Percentiles rank a stretch among this genome's conserved stretches.
Conservation (phyloP, 192 early-diverging fungal genomes). For the Phycomyces blakesleeanus region DNA sequence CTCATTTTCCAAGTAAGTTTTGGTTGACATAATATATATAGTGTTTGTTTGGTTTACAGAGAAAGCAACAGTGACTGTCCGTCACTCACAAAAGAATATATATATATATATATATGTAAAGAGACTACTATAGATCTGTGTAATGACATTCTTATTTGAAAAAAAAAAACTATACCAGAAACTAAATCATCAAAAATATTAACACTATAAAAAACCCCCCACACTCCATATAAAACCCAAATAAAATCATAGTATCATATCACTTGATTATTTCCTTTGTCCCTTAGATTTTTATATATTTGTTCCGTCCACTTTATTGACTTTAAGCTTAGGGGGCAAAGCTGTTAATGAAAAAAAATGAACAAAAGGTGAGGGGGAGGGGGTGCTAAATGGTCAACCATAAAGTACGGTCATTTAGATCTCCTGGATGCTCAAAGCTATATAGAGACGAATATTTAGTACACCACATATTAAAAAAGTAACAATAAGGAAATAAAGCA, state of each 20-base stretch:
- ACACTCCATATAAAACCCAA: too few species aligned
- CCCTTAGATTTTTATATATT: not conserved
- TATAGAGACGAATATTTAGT: not conserved
- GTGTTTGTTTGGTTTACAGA: not conserved
- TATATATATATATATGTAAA: slow-evolving; percentile 7
- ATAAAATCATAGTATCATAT: too few species aligned
- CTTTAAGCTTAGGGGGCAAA: not conserved
- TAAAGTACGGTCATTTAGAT: not conserved
- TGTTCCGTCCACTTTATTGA: slow-evolving; percentile 6
- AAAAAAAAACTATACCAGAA: too few species aligned
- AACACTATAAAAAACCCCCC: too few species aligned
- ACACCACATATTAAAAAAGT: too few species aligned
- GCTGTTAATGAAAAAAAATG: not conserved
- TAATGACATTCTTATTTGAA: too few species aligned
- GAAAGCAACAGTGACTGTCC: not conserved
- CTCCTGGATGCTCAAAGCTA: slow-evolving; percentile 12
- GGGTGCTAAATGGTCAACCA: too few species aligned
- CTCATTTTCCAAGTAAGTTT: slow-evolving; percentile 7
- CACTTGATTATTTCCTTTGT: too few species aligned
- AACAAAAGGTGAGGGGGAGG: too few species aligned
- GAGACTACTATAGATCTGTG: too few species aligned
- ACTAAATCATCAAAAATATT: too few species aligned
- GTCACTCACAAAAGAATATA: not conserved
- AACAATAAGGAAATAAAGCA: too few species aligned
- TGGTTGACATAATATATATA: slow-evolving; percentile 8